phyloP scores from a whole-genome alignment of 345 rosid species.

The Dipteronia sinensis region DNA sequence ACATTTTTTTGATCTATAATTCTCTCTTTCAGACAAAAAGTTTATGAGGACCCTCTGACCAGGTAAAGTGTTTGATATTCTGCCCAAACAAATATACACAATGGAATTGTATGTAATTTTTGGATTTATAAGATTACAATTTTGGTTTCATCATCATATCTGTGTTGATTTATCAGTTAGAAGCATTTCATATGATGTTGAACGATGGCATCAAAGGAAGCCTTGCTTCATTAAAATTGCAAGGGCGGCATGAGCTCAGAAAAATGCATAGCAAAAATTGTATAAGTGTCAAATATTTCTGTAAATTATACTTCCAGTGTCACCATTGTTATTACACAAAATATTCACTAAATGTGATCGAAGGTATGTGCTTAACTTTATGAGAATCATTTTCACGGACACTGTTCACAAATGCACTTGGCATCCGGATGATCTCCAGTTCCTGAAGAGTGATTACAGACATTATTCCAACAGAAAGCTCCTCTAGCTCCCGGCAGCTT shows the following conservation, averaged over 20 bases:
- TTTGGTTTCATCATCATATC: too few species aligned
- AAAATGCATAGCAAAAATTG: not conserved
- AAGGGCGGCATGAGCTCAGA: too few species aligned
- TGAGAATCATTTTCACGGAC: conserved; percentile 19
- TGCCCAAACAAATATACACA: too few species aligned
- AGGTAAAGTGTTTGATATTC: too few species aligned
- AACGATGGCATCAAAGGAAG: not conserved
- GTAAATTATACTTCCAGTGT: too few species aligned
- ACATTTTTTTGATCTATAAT: too few species aligned
- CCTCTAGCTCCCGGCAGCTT: conserved; percentile 9
- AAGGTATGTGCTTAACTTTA: conserved; percentile 24
- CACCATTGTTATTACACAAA: not conserved
- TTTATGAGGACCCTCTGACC: too few species aligned
- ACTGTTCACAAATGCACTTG: conserved; percentile 15
- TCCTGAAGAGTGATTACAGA: conserved; percentile 10
- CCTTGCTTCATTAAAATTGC: not conserved
- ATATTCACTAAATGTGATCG: conserved; percentile 6
- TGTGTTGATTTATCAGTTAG: too few species aligned
- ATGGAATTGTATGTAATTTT: not conserved
- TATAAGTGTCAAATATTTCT: too few species aligned
- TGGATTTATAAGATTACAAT: not conserved
- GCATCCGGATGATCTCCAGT: conserved; percentile 20
- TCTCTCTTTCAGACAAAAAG: too few species aligned
- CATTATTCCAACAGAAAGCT: conserved; percentile 21
- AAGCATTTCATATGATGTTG: too few species aligned